A percentile compares a stretch with the other conserved stretches of the same genome.
Evolutionary conservation across 2,329 filamentous ascomycete species (phyloP).

Genomic region (Colletotrichum somersetense): DNA sequence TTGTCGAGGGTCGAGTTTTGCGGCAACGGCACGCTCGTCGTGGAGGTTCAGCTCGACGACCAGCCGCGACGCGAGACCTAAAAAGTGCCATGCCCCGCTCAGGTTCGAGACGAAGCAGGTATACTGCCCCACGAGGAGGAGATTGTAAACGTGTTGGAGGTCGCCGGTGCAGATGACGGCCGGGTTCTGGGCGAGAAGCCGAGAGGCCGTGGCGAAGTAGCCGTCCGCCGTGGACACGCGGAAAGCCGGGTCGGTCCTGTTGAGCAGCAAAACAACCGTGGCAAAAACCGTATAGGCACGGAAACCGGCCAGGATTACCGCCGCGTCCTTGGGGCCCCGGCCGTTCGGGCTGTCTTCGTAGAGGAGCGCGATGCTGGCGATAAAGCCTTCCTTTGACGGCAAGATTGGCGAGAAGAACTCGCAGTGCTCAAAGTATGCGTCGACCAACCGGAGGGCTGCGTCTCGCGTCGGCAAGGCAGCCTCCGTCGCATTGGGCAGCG

Average conservation of each 20-base stretch:
- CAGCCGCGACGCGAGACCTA: slow-evolving; percentile 37
- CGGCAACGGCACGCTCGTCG: slow-evolving; percentile 14
- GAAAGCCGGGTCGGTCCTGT: slow-evolving; percentile 38
- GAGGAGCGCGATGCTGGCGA: slow-evolving; percentile 18
- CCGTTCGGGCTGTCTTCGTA: slow-evolving; percentile 7
- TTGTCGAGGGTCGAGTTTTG: not conserved
- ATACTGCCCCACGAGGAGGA: slow-evolving; percentile 40
- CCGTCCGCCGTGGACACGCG: slow-evolving; percentile 28
- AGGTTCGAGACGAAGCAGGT: slow-evolving; percentile 37
- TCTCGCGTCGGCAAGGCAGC: slow-evolving; percentile 36
- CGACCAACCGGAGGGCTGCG: slow-evolving; percentile 31
- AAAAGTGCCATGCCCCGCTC: slow-evolving; percentile 39
- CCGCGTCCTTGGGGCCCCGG: not conserved
- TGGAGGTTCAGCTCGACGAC: slow-evolving; percentile 38
- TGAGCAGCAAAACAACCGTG: slow-evolving; percentile 34
- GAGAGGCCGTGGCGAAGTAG: slow-evolving; percentile 35
- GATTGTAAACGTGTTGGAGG: slow-evolving; percentile 33
- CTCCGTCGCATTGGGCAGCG: slow-evolving; percentile 34
- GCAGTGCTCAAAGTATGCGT: slow-evolving; percentile 48
- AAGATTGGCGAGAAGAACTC: slow-evolving; percentile 48
- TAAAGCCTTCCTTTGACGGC: slow-evolving; percentile 40
- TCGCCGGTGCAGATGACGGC: slow-evolving; percentile 35
- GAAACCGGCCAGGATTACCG: slow-evolving; percentile 9
- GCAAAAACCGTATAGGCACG: slow-evolving; percentile 34
- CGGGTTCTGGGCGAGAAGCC: slow-evolving; percentile 28